These are phyloP conservation scores for Phragmites australis DNA, from an alignment of 176 grass and related monocot species.

Conservation along the genomic window DNA sequence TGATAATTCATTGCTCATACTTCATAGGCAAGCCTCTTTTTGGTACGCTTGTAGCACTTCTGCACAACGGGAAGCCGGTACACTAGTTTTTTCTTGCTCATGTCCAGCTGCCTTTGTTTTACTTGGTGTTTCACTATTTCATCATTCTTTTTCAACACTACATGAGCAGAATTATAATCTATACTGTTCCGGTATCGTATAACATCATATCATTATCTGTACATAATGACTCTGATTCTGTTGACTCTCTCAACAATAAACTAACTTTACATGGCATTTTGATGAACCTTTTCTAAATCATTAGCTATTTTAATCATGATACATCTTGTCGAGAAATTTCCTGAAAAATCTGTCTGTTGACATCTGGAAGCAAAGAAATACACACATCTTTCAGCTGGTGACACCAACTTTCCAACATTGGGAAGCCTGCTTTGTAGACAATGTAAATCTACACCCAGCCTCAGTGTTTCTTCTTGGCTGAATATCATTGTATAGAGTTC, in stretches of 20 bases:
- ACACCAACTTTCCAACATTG: no score
- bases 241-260: conserved; percentile 17
- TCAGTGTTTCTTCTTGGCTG: no score
- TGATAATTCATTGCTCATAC: conserved; percentile 19
- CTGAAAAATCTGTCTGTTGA: background rate
- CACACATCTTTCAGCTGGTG: no score
- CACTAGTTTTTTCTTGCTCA: conserved; percentile 17
- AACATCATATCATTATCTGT: background rate
- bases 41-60: conserved; percentile 81
- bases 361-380: no score
- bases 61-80: conserved; percentile 88
- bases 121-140: conserved; percentile 14
- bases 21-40: conserved; percentile 90
- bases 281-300: background rate
- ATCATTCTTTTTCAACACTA: background rate
- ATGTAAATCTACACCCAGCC: no score
- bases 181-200: background rate
- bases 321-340: background rate
- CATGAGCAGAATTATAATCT: background rate
- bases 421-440: no score
- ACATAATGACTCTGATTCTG: background rate
- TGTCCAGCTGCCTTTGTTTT: conserved; percentile 8
- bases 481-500: no score
- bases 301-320: background rate
- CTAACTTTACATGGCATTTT: background rate